Percentiles rank a stretch among this genome's conserved stretches.
Evolutionary conservation across 495 filamentous ascomycete species (phyloP).

Genomic region (Trichoderma gamsii): DNA sequence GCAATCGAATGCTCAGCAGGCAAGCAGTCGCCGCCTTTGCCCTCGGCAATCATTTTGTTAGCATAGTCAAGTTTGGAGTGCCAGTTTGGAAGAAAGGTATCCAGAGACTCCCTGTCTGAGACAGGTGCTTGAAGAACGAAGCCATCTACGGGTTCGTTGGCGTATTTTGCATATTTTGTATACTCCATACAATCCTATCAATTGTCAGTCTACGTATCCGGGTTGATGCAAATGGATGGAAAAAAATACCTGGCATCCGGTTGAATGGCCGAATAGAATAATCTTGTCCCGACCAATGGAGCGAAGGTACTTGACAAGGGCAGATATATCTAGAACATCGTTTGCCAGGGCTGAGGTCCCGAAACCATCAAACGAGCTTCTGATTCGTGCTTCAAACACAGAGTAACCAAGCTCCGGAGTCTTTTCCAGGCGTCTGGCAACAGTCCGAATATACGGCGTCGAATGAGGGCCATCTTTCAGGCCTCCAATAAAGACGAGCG

Average conservation of each 20-base stretch:
- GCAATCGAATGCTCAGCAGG: conserved; percentile 42
- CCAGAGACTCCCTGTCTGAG: conserved; percentile 67
- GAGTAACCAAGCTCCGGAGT: conserved; percentile 32
- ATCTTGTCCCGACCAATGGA: conserved; percentile 48
- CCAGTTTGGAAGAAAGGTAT: conserved; percentile 38
- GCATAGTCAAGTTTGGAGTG: conserved; percentile 49
- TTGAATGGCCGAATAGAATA: conserved; percentile 83
- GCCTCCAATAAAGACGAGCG: conserved; percentile 77
- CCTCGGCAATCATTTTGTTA: conserved; percentile 45
- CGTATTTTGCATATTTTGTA: conserved; percentile 28
- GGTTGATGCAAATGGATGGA: too few relatives aligned
- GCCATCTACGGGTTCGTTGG: conserved; percentile 58
- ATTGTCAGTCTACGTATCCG: conserved; percentile 13
- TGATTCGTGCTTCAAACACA: conserved; percentile 40
- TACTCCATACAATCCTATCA: conserved; percentile 69
- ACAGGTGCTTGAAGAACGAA: conserved; percentile 78
- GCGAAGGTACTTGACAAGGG: conserved; percentile 66
- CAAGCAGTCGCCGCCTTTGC: conserved; percentile 52
- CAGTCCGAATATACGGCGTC: conserved; percentile 55
- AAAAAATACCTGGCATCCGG: conserved; percentile 60
- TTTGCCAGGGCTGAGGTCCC: conserved; percentile 59
- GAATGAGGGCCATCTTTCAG: conserved; percentile 75
- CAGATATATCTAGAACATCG: conserved; percentile 68
- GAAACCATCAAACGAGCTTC: conserved; percentile 62
- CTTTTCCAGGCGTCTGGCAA: conserved; percentile 57